These are phyloP conservation scores for Penicillium fimorum DNA, from an alignment of 495 filamentous ascomycete genomes.

Conservation along the genomic window DNA sequence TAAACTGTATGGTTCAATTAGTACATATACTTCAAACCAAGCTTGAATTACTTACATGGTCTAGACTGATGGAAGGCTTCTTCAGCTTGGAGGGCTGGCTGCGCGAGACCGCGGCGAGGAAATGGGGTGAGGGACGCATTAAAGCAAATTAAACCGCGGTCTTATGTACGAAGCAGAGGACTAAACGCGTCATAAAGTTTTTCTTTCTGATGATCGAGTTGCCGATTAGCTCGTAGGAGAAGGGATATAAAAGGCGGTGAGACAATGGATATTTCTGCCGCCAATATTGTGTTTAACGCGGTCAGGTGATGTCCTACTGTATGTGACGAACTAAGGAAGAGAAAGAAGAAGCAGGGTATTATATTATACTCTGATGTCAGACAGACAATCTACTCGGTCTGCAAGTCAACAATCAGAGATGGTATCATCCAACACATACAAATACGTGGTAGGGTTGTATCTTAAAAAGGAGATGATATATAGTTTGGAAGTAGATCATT, in stretches of 20 bases:
- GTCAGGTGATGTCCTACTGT: not conserved
- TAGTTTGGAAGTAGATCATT: not conserved
- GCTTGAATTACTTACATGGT: slow-evolving; percentile 34
- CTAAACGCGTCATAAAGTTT: not conserved
- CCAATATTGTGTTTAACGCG: no score
- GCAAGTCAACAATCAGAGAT: no score
- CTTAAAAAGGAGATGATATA: slow-evolving; percentile 8
- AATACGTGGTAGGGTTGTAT: not conserved
- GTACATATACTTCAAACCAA: not conserved
- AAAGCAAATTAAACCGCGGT: slow-evolving; percentile 13
- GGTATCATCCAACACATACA: not conserved
- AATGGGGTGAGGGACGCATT: slow-evolving; percentile 32
- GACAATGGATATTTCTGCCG: slow-evolving; percentile 4
- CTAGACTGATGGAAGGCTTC: slow-evolving; percentile 41
- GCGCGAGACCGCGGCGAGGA: slow-evolving; percentile 35
- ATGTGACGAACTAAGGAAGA: not conserved
- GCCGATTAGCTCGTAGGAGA: not conserved
- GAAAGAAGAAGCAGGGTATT: no score
- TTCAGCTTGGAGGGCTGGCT: slow-evolving; percentile 34
- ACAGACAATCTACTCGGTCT: not conserved
- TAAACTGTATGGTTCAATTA: slow-evolving; percentile 33
- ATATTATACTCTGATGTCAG: no score
- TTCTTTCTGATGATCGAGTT: not conserved
- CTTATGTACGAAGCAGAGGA: not conserved
- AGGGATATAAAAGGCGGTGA: slow-evolving; percentile 6